A percentile compares a stretch with the other conserved stretches of the same genome.
Evolutionary conservation across 768 basidiomycete genomes (phyloP).

Genomic region (Hypholoma sublateritium): DNA sequence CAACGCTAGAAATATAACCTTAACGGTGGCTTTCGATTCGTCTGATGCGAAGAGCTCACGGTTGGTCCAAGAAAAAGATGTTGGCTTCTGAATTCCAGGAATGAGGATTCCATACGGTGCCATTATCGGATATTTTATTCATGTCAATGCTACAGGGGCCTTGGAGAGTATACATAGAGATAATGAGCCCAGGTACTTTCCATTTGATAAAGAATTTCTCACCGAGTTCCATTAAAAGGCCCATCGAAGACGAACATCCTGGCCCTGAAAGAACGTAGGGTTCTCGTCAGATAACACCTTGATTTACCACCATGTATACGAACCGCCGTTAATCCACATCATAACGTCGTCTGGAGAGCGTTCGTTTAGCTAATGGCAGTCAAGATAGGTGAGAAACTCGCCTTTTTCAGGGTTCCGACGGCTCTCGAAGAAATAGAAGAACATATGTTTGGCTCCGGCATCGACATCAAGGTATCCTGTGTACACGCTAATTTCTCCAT

Average conservation of each 20-base stretch:
- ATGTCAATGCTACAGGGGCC: constrained; percentile 55
- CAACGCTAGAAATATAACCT: constrained; percentile 41
- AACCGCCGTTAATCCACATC: constrained; percentile 72
- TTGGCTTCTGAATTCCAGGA: constrained; percentile 68
- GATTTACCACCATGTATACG: constrained; percentile 14
- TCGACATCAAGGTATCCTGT: constrained; percentile 43
- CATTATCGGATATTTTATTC: constrained; percentile 51
- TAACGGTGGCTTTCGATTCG: neutral
- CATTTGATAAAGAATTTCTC: constrained; percentile 20
- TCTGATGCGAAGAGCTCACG: constrained; percentile 25
- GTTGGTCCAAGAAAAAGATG: constrained; percentile 74
- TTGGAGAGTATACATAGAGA: constrained; percentile 6
- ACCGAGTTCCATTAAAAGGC: constrained; percentile 73
- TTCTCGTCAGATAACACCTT: constrained; percentile 2
- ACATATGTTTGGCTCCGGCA: constrained; percentile 58
- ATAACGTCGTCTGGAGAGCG: constrained; percentile 52
- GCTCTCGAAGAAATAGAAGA: constrained; percentile 80
- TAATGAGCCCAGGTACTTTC: neutral
- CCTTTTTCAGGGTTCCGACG: constrained; percentile 55
- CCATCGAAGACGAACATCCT: constrained; percentile 53
- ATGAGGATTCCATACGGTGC: constrained; percentile 62
- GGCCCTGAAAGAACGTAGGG: constrained; percentile 46
- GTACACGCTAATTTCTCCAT: constrained; percentile 27
- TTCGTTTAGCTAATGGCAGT: neutral
- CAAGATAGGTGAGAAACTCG: constrained; percentile 29